Evolutionary conservation across 192 early-diverging fungal genomes (phyloP).

Genomic region (Paraglomus occultum): DNA sequence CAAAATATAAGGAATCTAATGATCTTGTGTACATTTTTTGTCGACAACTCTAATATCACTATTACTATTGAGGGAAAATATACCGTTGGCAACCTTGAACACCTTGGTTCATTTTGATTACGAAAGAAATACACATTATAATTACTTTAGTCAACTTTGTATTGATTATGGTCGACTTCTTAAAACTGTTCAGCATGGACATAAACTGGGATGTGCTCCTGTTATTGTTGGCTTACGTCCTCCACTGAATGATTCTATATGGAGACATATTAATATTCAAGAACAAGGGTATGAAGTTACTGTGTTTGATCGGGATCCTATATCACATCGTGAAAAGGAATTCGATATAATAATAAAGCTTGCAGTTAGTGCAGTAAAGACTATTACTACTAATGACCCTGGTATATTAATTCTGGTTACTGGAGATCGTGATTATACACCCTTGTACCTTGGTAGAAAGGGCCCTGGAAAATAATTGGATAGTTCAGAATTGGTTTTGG

Average conservation of each 20-base stretch:
- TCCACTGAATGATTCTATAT: neutral
- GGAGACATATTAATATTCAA: neutral
- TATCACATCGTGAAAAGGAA: neutral
- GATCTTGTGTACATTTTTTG: neutral
- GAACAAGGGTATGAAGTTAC: neutral
- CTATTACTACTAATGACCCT: neutral
- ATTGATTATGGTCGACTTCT: conserved; percentile 17
- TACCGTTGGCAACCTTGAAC: neutral
- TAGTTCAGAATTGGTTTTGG: neutral
- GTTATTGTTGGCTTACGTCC: neutral
- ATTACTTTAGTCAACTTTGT: neutral
- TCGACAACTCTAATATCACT: conserved; percentile 4
- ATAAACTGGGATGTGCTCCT: neutral
- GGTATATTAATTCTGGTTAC: conserved; percentile 7
- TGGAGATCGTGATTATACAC: conserved; percentile 4
- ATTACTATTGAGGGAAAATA: conserved; percentile 2
- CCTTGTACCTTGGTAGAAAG: neutral
- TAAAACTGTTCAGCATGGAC: conserved; percentile 1
- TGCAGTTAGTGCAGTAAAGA: neutral
- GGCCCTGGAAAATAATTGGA: conserved; percentile 7
- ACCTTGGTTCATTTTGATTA: neutral
- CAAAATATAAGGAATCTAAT: conserved; percentile 1
- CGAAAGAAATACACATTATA: neutral
- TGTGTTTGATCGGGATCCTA: neutral
- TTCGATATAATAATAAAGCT: neutral